These are phyloP conservation scores for Alternaria brassicicola DNA, from an alignment of 2,329 filamentous ascomycete species.

Conservation along the genomic window DNA sequence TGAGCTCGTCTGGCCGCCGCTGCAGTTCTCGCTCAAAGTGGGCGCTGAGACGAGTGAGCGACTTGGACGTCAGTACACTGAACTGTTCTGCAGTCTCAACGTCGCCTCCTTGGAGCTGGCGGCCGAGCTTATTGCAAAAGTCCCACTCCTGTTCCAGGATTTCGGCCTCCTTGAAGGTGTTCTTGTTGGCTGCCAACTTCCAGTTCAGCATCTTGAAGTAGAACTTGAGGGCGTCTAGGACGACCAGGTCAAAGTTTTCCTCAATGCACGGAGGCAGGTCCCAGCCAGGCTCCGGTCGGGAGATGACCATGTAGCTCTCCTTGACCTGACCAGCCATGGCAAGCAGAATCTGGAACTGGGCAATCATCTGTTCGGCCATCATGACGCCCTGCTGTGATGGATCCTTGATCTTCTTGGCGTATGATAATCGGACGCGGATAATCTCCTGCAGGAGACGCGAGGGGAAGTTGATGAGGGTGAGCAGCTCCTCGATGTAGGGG, in stretches of 20 bases:
- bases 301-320: slow-evolving; percentile 81
- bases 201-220: slow-evolving; percentile 99
- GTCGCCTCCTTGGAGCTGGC: slow-evolving; percentile 89
- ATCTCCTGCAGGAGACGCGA: slow-evolving; percentile 96
- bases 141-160: slow-evolving; percentile 98
- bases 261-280: slow-evolving; percentile 95
- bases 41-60: slow-evolving; percentile 81
- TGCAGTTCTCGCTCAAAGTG: slow-evolving; percentile 94
- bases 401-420: slow-evolving; percentile 94
- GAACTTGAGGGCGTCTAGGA: slow-evolving; percentile 91
- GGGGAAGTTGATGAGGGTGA: slow-evolving; percentile 96
- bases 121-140: slow-evolving; percentile 91
- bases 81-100: slow-evolving; percentile 98
- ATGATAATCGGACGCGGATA: slow-evolving; percentile 86
- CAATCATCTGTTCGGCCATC: slow-evolving; percentile 97
- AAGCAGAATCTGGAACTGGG: slow-evolving; percentile 91
- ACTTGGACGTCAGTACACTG: slow-evolving; percentile 89
- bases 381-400: slow-evolving; percentile 89
- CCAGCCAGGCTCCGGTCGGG: slow-evolving; percentile 89
- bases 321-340: slow-evolving; percentile 93
- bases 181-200: slow-evolving; percentile 97
- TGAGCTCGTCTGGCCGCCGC: slow-evolving; percentile 80
- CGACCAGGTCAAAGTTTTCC: slow-evolving; percentile 90
- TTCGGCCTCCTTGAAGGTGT: slow-evolving; percentile 98
- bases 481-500: slow-evolving; percentile 93